Base-by-base conservation (phyloP, 768 basidiomycete genomes). In the Dacryopinax spathularia region DNA sequence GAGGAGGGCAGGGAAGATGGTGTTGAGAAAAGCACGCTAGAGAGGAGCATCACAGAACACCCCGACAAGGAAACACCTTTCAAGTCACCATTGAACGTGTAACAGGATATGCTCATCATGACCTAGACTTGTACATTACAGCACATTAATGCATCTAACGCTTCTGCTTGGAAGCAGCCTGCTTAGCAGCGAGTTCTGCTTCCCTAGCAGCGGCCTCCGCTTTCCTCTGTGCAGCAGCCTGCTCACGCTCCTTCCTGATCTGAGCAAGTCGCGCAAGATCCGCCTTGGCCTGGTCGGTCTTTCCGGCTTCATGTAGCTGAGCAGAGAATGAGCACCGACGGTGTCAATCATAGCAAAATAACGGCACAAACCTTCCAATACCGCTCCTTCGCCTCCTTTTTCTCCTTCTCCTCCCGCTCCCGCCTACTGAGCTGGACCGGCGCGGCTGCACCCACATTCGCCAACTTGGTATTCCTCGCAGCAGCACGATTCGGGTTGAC, bases 341-440 rank as follows among this genome's bases (percentile, higher is more conserved):
- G 43, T 2, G 34, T 63, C 60, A 66, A 27, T 63, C 39, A 64
- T 61, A 13, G 1, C 1, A 22, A 22, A 70, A 35, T 27, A 16
- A 35, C 13, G 18, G 18, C 16, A 66, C 77, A 0, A 29, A 89
- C 87, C 82, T 94, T 91, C 85, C 86, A 86, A 73, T 95, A 95
- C 27, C 81, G 78, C 29, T 91, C 90, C 71, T 89, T 83, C 1
- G 91, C 89, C 0, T 92, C 91, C 69, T 88, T 81, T 77, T 92
- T 93, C 75, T 94, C 91, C 72, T 93, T 92, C 71, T 85, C 86
- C 71, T 96, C 94, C 88, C 83, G 80, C 72, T 89, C 88, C 62
- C 82, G 77, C 64, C 89, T 79, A 33, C 83, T 75, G 27, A 85
- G 73, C 72, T 88, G 79, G 67, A 79, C 75, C 0, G 88, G 82